Evolutionary conservation across 2,329 filamentous ascomycete genomes (phyloP), one percentile per base, ranked within the genome.

Genomic region (Biscogniauxia mediterranea): DNA sequence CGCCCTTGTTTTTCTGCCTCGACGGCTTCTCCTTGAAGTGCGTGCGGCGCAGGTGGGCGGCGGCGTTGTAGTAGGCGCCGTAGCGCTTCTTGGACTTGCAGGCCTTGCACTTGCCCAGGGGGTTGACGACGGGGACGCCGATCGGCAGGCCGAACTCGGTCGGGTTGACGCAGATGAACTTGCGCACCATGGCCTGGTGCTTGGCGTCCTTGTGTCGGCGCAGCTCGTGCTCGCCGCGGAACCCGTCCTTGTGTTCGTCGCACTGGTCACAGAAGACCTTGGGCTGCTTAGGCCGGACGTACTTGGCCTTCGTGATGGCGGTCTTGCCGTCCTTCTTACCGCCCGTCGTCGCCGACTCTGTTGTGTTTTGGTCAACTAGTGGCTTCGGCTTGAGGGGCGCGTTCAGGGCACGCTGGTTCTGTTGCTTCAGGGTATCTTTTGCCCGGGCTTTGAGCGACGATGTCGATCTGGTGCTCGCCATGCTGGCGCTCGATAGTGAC

Each of bases 41-140:
- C 0, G 90, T 89, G 55, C 94, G 88, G 51, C 93, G 85, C 8
- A 98, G 83, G 73, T 98, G 94, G 0, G 93, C 94, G 0, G 93
- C 93, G 0, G 93, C 94, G 70, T 98, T 98, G 78, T 98, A 97
- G 78, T 97, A 95, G 17, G 91, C 91, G 3, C 90, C 90, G 69
- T 98, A 98, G 61, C 85, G 84, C 80, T 97, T 97, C 59, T 83
- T 79, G 52, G 83, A 83, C 55, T 83, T 84, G 75, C 94, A 98
- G 54, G 90, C 85, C 76, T 96, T 96, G 84, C 93, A 97, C 67
- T 90, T 89, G 56, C 81, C 80, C 38, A 98, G 83, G 50, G 93
- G 88, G 57, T 76, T 84, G 77, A 83, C 82, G 75, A 78, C 86
- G 73, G 68, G 81, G 69, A 75, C 84, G 78, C 76, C 66, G 62